Conservation (phyloP, 2,329 filamentous ascomycete species). For the Aspergillus luchuensis region DNA sequence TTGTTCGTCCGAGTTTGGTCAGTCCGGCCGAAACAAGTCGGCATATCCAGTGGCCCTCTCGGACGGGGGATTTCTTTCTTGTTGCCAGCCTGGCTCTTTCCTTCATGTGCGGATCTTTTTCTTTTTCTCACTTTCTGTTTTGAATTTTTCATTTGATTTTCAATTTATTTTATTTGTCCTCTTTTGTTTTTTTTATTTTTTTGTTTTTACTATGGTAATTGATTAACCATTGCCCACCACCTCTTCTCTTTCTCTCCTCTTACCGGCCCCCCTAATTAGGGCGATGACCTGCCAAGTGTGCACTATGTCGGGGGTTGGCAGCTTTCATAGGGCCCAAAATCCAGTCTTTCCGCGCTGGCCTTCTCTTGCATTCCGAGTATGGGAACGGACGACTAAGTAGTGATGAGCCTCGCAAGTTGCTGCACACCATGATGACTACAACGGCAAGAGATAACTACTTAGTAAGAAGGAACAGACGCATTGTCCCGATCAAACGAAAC, state of each 20-base stretch:
- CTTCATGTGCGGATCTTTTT: neutral
- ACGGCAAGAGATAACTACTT: conserved; percentile 4
- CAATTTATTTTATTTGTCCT: neutral
- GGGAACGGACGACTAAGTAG: neutral
- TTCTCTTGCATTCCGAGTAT: neutral
- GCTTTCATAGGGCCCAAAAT: neutral
- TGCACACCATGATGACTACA: neutral
- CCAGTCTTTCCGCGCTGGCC: neutral
- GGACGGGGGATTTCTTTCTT: neutral
- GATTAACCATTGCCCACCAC: neutral
- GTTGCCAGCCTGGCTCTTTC: conserved; percentile 1
- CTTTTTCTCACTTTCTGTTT: neutral
- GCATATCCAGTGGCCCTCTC: neutral
- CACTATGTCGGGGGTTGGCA: neutral
- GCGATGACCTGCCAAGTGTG: neutral
- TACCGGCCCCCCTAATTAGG: too few species aligned
- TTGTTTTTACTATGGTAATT: neutral
- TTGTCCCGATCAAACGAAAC: conserved; percentile 17
- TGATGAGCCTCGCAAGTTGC: neutral
- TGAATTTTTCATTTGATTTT: neutral
- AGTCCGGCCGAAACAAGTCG: conserved; percentile 10
- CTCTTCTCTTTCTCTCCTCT: neutral
- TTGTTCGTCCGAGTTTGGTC: conserved; percentile 8
- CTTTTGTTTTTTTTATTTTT: neutral
- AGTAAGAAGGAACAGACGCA: conserved; percentile 13